Percentiles rank a stretch among this genome's conserved stretches.
These are phyloP conservation scores for Hippophae rhamnoides DNA, from an alignment of 306 rosid genomes.

Conservation along the genomic window DNA sequence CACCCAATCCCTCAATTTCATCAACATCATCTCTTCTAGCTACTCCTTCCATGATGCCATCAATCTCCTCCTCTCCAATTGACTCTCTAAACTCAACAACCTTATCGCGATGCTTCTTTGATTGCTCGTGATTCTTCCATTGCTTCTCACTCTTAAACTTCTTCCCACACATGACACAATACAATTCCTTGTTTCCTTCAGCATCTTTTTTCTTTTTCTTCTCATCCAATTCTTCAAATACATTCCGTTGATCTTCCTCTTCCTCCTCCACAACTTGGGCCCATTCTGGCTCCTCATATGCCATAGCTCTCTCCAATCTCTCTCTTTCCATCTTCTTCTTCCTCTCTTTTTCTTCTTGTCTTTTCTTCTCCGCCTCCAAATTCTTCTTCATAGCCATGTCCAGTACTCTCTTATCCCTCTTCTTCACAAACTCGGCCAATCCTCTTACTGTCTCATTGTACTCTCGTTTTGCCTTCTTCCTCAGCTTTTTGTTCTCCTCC, in stretches of 20 bases:
- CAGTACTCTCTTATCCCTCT: constrained; percentile 90
- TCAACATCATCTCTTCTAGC: constrained; percentile 24
- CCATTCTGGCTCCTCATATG: constrained; percentile 81
- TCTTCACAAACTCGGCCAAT: constrained; percentile 87
- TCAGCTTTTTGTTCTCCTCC: constrained; percentile 81
- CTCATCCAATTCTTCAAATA: constrained; percentile 22
- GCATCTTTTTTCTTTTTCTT: constrained; percentile 19
- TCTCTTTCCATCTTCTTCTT: constrained; percentile 63
- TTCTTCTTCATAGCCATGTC: constrained; percentile 77
- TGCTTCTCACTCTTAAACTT: constrained; percentile 99
- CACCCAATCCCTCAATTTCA: constrained; percentile 13
- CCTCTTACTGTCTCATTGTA: constrained; percentile 82
- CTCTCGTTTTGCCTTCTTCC: constrained; percentile 85
- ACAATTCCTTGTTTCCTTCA: constrained; percentile 48
- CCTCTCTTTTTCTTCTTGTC: constrained; percentile 63
- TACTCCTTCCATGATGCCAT: constrained; percentile 21
- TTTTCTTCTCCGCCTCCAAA: constrained; percentile 59
- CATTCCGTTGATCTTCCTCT: constrained; percentile 10
- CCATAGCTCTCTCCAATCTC: constrained; percentile 55
- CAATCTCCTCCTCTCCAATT: constrained; percentile 30
- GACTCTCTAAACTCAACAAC: constrained; percentile 67
- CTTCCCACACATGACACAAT: constrained; percentile 89
- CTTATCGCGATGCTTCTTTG: constrained; percentile 88
- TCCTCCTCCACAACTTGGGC: constrained; percentile 42
- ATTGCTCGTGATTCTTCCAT: constrained; percentile 98